Evolutionary conservation across 176 grass and related monocot species (phyloP), one percentile per base, ranked within the genome.

Genomic region (Areca catechu): DNA sequence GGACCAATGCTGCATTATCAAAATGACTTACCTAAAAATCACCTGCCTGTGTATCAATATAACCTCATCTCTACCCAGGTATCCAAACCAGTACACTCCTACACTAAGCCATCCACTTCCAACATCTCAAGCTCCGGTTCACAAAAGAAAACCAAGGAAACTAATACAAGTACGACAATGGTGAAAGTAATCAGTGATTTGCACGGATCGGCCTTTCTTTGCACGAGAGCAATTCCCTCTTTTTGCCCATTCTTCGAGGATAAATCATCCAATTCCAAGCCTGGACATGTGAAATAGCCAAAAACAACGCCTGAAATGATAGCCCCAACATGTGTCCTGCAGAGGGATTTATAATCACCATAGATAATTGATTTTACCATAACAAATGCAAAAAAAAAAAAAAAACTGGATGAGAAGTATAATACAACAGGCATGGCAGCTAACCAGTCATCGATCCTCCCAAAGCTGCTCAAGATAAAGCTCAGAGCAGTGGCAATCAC

Each of bases 391-490:
- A 43, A 14, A 12, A 43, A 43, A 43, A 43, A 34, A 0, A 43
- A 10, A 12, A 43, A 43, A 43, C 7, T 37, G 34, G 34, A 43
- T 43, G 3, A 0, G 34, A 43, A 25, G 4, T 27, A 16, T 24
- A 14, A 20, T 22, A 10, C 28, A 20, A 62, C 3, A 62, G 16
- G 17, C 9, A 18, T 64, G 50, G 20, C 34, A 25, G 63, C 71
- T 65, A 72, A 86, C 88, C 88, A 91, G 68, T 86, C 77, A 62
- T 91, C 88, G 5, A 91, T 85, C 80, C 82, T 28, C 20, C 88
- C 82, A 63, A 86, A 91, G 66, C 30, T 62, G 67, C 88, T 80
- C 62, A 91, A 67, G 24, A 86, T 52, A 24, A 86, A 83, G 72
- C 75, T 77, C 55, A 91, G 62, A 64, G 73, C 48, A 58, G 82